Evolutionary conservation across 768 basidiomycete genomes (phyloP).

Genomic region (Lentinula guzmanii): DNA sequence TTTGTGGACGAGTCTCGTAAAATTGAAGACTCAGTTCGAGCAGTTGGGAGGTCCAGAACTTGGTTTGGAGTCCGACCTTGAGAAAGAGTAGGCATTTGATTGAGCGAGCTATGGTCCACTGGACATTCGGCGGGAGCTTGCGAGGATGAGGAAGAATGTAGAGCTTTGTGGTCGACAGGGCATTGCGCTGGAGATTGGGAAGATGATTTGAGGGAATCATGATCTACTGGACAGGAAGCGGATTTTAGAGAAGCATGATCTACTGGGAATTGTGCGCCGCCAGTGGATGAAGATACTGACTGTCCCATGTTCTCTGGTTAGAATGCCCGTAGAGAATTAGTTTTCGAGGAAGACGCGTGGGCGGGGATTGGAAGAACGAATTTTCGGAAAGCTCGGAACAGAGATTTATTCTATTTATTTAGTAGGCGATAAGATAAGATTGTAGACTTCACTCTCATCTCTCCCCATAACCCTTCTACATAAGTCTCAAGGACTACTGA

Average conservation of each 20-base stretch:
- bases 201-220: constrained; percentile 9
- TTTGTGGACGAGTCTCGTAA: constrained; percentile 53
- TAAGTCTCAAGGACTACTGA: too few species aligned
- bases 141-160: constrained; percentile 9
- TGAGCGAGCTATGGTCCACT: constrained; percentile 56
- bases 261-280: background rate
- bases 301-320: background rate
- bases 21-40: constrained; percentile 79
- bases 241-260: constrained; percentile 2
- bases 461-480: too few species aligned
- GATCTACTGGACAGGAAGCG: constrained; percentile 1
- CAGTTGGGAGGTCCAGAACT: constrained; percentile 55
- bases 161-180: constrained; percentile 29
- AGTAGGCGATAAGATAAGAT: background rate
- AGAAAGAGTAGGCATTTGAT: constrained; percentile 85
- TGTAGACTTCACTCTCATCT: too few species aligned
- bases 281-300: background rate
- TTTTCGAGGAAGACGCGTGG: background rate
- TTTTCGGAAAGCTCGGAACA: background rate
- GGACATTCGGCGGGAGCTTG: constrained; percentile 37
- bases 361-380: background rate
- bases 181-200: constrained; percentile 24
- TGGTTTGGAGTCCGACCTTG: constrained; percentile 62
- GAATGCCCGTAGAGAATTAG: background rate
- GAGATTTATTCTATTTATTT: too few species aligned